These are phyloP conservation scores for Liriodendron chinense DNA, from an alignment of 164 flowering plant species.

Conservation along the genomic window DNA sequence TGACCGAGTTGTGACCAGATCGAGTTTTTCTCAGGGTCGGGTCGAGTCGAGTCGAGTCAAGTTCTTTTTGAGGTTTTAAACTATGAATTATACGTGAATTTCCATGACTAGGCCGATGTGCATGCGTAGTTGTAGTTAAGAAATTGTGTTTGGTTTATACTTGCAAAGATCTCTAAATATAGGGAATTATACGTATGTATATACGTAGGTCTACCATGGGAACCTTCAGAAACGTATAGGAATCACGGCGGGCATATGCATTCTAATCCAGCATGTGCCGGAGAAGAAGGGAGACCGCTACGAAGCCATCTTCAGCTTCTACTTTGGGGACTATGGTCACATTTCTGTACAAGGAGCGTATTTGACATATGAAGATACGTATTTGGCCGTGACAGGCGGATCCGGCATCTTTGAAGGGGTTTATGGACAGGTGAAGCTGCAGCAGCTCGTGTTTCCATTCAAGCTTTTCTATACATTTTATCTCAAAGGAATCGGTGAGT, in stretches of 20 bases:
- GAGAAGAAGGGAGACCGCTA: conserved; percentile 66
- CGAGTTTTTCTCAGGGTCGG: too few relatives aligned
- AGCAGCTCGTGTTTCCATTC: conserved; percentile 59
- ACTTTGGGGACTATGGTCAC: conserved; percentile 79
- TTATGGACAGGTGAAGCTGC: conserved; percentile 55
- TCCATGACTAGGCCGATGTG: too few relatives aligned
- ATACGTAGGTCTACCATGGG: conserved; percentile 45
- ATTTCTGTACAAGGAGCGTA: conserved; percentile 66
- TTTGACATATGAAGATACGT: conserved; percentile 59
- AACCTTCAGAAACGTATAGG: conserved; percentile 59
- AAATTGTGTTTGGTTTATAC: too few relatives aligned
- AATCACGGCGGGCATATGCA: conserved; percentile 55
- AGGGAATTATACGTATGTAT: too few relatives aligned
- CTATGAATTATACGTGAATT: too few relatives aligned
- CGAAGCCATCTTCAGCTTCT: conserved; percentile 70
- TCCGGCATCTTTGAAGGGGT: conserved; percentile 64
- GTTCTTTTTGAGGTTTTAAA: too few relatives aligned
- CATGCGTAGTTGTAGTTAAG: too few relatives aligned
- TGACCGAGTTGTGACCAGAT: too few relatives aligned
- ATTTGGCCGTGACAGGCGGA: conserved; percentile 64
- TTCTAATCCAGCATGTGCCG: conserved; percentile 52
- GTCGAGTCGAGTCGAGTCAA: too few relatives aligned
- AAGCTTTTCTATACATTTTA: conserved; percentile 67
- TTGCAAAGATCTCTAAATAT: too few relatives aligned
- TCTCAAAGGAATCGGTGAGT: conserved; percentile 49